Percentiles rank a stretch among this genome's conserved stretches.
These are phyloP conservation scores for Russula vinacea DNA, from an alignment of 768 basidiomycete species.

Conservation along the genomic window DNA sequence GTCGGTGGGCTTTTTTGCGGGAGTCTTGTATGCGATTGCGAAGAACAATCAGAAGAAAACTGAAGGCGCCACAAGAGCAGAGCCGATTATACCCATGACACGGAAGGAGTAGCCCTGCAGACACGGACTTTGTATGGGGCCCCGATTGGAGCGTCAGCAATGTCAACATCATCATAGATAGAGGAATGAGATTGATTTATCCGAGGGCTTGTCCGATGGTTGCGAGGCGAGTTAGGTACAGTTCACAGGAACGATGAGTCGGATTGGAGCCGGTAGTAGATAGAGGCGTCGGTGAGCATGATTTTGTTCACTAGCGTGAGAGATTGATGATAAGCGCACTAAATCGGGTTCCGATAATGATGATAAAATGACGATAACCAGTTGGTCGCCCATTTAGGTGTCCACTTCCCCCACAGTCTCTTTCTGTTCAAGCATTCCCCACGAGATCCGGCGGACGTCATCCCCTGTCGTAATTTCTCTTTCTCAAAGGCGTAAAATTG, in stretches of 20 bases:
- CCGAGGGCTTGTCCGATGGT: not conserved
- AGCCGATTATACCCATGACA: slow-evolving; percentile 60
- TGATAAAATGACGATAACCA: slow-evolving; percentile 7
- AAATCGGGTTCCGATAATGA: not conserved
- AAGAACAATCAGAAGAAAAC: slow-evolving; percentile 89
- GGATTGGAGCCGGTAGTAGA: slow-evolving; percentile 9
- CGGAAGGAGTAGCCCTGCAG: slow-evolving; percentile 39
- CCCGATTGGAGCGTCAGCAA: not conserved
- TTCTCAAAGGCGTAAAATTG: not conserved
- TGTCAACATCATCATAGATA: slow-evolving; percentile 17
- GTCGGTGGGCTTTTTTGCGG: slow-evolving; percentile 84
- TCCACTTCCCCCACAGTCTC: slow-evolving; percentile 1
- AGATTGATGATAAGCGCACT: slow-evolving; percentile 15
- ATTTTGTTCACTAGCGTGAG: not conserved
- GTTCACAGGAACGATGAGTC: not conserved
- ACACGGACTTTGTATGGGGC: slow-evolving; percentile 15
- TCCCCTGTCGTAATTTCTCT: slow-evolving; percentile 2
- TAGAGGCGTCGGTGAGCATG: slow-evolving; percentile 6
- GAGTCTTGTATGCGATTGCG: slow-evolving; percentile 87
- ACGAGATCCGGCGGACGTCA: not conserved
- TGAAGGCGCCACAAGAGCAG: slow-evolving; percentile 53
- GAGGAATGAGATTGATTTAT: slow-evolving; percentile 21
- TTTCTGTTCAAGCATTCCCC: not conserved
- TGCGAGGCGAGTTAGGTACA: slow-evolving; percentile 16
- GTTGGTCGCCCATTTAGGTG: not conserved